Evolutionary conservation across 305 asterid species (phyloP).

Genomic region (Solanum hybrid): DNA sequence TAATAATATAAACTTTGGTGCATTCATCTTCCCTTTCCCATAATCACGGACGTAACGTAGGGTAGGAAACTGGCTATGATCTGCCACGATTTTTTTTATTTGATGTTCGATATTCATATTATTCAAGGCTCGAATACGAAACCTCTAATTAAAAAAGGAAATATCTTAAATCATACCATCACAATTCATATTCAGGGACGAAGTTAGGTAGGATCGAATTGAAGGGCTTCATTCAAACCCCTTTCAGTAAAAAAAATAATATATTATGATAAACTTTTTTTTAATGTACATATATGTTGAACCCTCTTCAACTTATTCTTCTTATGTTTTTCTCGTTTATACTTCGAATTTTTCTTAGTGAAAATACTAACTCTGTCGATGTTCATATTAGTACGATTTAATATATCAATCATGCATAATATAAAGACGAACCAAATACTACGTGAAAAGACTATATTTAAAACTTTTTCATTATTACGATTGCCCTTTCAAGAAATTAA

Average conservation of each 20-base stretch:
- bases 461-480: neutral
- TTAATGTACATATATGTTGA: neutral
- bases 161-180: neutral
- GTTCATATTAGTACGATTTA: neutral
- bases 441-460: neutral
- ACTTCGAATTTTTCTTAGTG: accelerated
- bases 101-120: neutral
- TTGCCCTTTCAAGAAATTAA: neutral
- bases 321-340: no score
- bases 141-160: accelerated
- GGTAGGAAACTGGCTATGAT: neutral
- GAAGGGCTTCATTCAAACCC: no score
- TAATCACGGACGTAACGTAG: neutral
- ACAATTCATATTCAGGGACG: neutral
- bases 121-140: accelerated
- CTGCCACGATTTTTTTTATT: neutral
- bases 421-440: neutral
- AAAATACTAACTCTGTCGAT: neutral
- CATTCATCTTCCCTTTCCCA: neutral
- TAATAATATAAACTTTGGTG: neutral
- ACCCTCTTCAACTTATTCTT: no score
- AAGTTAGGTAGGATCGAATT: neutral
- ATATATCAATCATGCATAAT: neutral
- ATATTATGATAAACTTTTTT: neutral
- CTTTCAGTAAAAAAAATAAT: neutral